Conservation (phyloP, 2,329 filamentous ascomycete genomes). For the Fusarium drepaniforme region DNA sequence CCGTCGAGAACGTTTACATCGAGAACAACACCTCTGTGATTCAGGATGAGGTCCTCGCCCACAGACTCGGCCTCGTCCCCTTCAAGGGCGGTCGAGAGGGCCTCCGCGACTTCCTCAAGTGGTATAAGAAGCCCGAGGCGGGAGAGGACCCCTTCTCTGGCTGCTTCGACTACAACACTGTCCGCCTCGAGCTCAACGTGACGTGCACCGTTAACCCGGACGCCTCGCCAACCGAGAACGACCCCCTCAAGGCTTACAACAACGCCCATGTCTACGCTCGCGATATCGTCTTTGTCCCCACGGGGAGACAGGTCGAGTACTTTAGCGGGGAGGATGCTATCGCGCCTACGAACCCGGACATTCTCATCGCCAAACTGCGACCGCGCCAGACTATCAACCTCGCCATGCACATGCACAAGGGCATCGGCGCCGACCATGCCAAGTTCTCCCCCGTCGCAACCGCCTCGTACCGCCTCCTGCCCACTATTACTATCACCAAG, state of each 20-base stretch:
- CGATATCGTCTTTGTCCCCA: slow-evolving; percentile 81
- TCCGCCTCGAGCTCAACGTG: slow-evolving; percentile 81
- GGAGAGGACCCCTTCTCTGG: slow-evolving; percentile 72
- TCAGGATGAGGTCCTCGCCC: slow-evolving; percentile 95
- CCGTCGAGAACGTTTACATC: slow-evolving; percentile 93
- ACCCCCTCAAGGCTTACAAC: slow-evolving; percentile 87
- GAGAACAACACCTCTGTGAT: slow-evolving; percentile 98
- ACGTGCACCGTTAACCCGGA: slow-evolving; percentile 84
- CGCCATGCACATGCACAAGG: slow-evolving; percentile 94
- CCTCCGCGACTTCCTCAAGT: slow-evolving; percentile 82
- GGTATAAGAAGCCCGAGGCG: slow-evolving; percentile 78
- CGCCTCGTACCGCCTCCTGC: slow-evolving; percentile 91
- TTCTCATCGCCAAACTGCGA: slow-evolving; percentile 92
- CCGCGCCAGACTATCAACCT: slow-evolving; percentile 90
- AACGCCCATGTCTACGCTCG: slow-evolving; percentile 86
- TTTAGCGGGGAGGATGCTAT: slow-evolving; percentile 79
- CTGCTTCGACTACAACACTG: slow-evolving; percentile 86
- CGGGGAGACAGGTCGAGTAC: slow-evolving; percentile 77
- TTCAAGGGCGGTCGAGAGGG: slow-evolving; percentile 84
- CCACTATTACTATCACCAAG: slow-evolving; percentile 83
- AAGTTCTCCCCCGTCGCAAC: slow-evolving; percentile 98
- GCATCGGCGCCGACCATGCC: slow-evolving; percentile 92
- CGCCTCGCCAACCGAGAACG: slow-evolving; percentile 78
- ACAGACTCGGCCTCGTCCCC: slow-evolving; percentile 90
- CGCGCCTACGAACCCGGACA: slow-evolving; percentile 86